Percentiles rank a stretch among this genome's conserved stretches.
These are phyloP conservation scores for Epichloe gansuensis DNA, from an alignment of 2,329 filamentous ascomycete genomes.

Conservation along the genomic window DNA sequence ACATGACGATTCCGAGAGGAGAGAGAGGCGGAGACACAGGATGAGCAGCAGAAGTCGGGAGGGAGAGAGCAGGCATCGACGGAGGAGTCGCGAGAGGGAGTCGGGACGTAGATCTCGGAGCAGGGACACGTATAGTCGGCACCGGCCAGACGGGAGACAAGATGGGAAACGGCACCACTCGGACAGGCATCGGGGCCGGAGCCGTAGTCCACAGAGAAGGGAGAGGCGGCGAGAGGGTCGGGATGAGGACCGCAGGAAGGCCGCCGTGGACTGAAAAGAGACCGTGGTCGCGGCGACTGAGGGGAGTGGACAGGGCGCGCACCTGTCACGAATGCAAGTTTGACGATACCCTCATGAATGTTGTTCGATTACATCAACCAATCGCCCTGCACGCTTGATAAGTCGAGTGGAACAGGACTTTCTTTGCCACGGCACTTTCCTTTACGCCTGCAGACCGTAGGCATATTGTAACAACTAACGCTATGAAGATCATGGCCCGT, in stretches of 20 bases:
- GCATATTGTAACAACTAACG: no score
- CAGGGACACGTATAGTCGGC: conserved; percentile 7
- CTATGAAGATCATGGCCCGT: no score
- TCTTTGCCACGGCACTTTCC: no score
- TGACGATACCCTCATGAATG: neutral
- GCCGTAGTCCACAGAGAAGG: conserved; percentile 4
- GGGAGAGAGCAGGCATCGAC: conserved; percentile 18
- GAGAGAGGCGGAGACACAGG: conserved; percentile 22
- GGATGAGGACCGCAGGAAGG: conserved; percentile 6
- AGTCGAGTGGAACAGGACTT: no score
- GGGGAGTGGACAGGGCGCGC: no score
- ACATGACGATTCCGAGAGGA: conserved; percentile 19
- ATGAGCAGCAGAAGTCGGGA: conserved; percentile 19
- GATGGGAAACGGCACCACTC: conserved; percentile 4
- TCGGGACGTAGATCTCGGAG: conserved; percentile 8
- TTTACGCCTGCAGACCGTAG: neutral
- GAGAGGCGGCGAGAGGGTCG: conserved; percentile 12
- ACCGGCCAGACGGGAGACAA: conserved; percentile 1
- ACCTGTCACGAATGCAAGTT: neutral
- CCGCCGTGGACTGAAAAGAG: conserved; percentile 10
- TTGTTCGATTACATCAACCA: neutral
- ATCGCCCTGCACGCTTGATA: no score
- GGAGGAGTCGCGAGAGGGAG: conserved; percentile 11
- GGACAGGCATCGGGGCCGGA: conserved; percentile 3
- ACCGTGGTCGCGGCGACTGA: conserved; percentile 6